These are phyloP conservation scores for Tanacetum coccineum DNA, from an alignment of 129 eudicot species.

Conservation along the genomic window DNA sequence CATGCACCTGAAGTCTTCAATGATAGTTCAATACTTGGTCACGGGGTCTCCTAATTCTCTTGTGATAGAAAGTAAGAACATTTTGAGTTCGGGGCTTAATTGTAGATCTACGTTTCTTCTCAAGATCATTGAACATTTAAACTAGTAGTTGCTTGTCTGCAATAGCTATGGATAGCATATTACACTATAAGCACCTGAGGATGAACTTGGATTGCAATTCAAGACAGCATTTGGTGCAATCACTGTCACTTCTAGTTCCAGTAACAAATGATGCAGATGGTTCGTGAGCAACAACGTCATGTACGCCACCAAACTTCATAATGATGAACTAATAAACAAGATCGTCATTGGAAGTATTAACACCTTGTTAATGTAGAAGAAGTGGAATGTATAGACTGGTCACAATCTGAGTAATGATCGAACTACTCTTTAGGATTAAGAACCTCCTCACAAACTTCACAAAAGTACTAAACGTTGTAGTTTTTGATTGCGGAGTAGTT, in stretches of 20 bases:
- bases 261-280: neutral
- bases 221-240: neutral
- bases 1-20: too few relatives aligned
- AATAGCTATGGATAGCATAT: neutral
- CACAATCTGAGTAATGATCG: constrained; percentile 8
- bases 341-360: neutral
- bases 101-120: neutral
- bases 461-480: constrained; percentile 15
- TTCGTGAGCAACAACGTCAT: neutral
- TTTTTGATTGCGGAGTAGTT: constrained; percentile 10
- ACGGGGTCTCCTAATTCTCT: constrained; percentile 3
- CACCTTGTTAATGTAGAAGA: constrained; percentile 7
- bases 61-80: constrained; percentile 4
- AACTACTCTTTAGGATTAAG: constrained; percentile 13
- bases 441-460: constrained; percentile 27
- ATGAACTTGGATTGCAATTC: neutral
- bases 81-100: too few relatives aligned
- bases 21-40: too few relatives aligned
- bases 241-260: neutral
- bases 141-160: neutral
- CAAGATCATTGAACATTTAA: neutral
- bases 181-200: constrained; percentile 7
- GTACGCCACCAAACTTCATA: neutral
- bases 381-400: constrained; percentile 15
- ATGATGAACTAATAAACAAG: neutral